Evolutionary conservation across 2,329 filamentous ascomycete genomes (phyloP), one percentile per base, ranked within the genome.

Genomic region (Aspergillus sp.): DNA sequence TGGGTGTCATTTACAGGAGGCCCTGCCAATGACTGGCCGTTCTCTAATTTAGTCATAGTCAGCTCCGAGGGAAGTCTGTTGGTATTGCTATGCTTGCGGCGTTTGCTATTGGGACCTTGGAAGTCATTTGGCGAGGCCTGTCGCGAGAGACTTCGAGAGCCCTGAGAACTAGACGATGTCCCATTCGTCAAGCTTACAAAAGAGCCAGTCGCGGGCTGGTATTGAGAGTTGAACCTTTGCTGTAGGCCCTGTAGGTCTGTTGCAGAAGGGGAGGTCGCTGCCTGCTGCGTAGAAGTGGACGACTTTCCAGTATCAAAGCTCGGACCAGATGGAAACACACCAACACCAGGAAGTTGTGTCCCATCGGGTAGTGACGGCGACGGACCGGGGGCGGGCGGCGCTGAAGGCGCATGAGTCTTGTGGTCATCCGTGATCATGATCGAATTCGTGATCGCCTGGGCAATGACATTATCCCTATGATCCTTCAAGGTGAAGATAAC

Each of bases 391-490:
- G 72, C 67, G 61, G 77, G 67, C 57, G 73, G 71, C 54, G 70
- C 79, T 60, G 70, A 75, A 66, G 82, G 77, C 54, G 83, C 76
- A 69, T 92, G 90, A 7, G 92, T 97, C 80, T 98, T 98, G 81
- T 98, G 94, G 72, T 99, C 94, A 74, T 99, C 94, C 1, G 95
- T 98, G 66, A 98, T 97, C 85, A 97, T 94, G 66, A 98, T 96
- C 0, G 92, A 91, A 59, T 90, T 88, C 22, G 92, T 92, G 66
- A 97, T 89, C 56, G 89, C 87, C 77, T 99, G 94, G 7, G 92
- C 91, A 48, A 98, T 81, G 34, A 97, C 81, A 49, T 88, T 87
- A 69, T 89, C 91, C 65, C 87, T 81, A 72, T 87, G 87, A 76
- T 97, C 92, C 73, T 93, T 96, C 71, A 99, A 84, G 1, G 94